Base-by-base conservation (phyloP, 2,329 filamentous ascomycete genomes). In the Rutstroemia sp. region DNA sequence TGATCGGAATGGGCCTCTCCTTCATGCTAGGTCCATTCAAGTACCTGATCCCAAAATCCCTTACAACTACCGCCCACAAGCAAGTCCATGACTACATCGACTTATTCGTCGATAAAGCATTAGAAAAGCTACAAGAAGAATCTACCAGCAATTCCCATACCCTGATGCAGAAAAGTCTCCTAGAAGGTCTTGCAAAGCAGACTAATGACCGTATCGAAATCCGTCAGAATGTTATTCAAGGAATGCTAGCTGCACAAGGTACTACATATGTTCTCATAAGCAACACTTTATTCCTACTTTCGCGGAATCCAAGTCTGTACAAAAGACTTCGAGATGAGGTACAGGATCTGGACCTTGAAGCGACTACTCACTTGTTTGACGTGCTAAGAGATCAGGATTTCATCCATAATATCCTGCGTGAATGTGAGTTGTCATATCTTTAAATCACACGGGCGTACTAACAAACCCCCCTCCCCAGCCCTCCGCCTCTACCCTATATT, bases 401-500 rank as follows among this genome's bases (percentile, higher is more conserved):
- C 30, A 44, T 54, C 8, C 16, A 5, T 4, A 54, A 49, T 42
- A 14, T 42, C 21, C 23, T 49, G 4, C 21, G 49, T 16, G 44
- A 49, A 54, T 39, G 44, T 49, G 30, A 14, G 14, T 16, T 27
- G 5, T 16, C 18, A n/a, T n/a, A n/a, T n/a, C n/a, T n/a, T n/a
- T n/a, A n/a, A n/a, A n/a, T n/a, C n/a, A n/a, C n/a, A n/a, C n/a
- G n/a, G n/a, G n/a, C n/a, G n/a, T 18, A 18, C 18, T 19, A 5
- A 18, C 10, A 10, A 21, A 18, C 41, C 16, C 3, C 3, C 3
- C 4, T 21, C 5, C 18, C 4, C 19, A 63, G 58, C 52, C 12
- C 60, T 65, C 34, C 60, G 62, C 23, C 37, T 64, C 8, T 56
- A 66, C 62, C 59, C 61, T 59, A 18, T 66, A 61, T 21, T 70